Evolutionary conservation across 805 yeast genomes (phyloP).

Genomic region (Groenewaldozyma tartarivorans): DNA sequence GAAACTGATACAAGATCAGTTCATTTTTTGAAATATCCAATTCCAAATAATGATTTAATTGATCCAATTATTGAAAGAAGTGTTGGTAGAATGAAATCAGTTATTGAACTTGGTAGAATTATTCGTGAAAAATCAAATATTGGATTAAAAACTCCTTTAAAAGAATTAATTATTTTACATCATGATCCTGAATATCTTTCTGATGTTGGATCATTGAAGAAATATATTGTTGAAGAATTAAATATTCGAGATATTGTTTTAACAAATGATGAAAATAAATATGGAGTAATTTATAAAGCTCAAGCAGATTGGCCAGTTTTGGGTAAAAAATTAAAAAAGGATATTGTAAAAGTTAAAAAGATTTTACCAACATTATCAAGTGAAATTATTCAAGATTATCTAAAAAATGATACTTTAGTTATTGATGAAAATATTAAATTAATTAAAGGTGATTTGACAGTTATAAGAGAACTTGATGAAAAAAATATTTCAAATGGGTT

Average conservation of each 20-base stretch:
- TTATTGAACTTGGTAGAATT: constrained; percentile 91
- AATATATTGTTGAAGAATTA: constrained; percentile 81
- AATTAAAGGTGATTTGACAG: constrained; percentile 80
- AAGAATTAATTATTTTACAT: constrained; percentile 76
- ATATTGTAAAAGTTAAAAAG: constrained; percentile 87
- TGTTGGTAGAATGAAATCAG: constrained; percentile 92
- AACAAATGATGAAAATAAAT: constrained; percentile 82
- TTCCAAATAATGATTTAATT: constrained; percentile 65
- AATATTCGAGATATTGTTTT: constrained; percentile 82
- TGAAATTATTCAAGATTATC: constrained; percentile 68
- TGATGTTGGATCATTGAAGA: constrained; percentile 69
- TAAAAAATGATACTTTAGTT: constrained; percentile 60
- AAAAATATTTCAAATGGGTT: constrained; percentile 49
- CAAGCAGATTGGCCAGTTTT: constrained; percentile 99
- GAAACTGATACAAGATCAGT: constrained; percentile 69
- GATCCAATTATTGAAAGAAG: constrained; percentile 74
- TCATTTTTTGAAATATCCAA: constrained; percentile 89
- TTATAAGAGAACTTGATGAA: constrained; percentile 80
- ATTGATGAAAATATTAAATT: constrained; percentile 90
- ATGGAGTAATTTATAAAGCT: constrained; percentile 85
- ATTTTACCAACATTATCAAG: constrained; percentile 80
- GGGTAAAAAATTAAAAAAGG: constrained; percentile 94
- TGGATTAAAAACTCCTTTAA: constrained; percentile 90
- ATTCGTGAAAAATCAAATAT: constrained; percentile 93
- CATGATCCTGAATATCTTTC: constrained; percentile 62